Base-by-base conservation (phyloP, 1,284 basidiomycete genomes). In the Sparassis latifolia region DNA sequence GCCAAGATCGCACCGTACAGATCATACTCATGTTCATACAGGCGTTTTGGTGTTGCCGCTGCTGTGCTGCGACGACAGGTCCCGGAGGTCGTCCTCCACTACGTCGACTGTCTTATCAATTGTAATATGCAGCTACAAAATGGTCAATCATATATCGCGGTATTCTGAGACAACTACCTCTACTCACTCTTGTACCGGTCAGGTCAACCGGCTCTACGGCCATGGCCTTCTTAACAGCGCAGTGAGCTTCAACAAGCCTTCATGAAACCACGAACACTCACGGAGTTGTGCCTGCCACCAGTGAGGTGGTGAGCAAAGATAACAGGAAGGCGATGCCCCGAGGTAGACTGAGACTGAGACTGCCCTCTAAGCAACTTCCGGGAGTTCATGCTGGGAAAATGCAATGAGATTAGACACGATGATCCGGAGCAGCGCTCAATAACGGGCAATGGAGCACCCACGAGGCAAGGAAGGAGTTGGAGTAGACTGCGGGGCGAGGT, bases 21-120 rank as follows among this genome's bases (percentile, higher is more conserved):
- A 20, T 20, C 20, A 20, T 20, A 20, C 20, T 20, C 20, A 20
- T 20, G 20, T 20, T 20, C 20, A 20, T 20, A 20, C 20, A 20
- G 20, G 20, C 20, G 20, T 20, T 20, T 20, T 20, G 20, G 20
- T 20, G 20, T 20, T 20, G 20, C 20, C 20, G 20, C 20, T 20
- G 20, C 20, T 12, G 35, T 12, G 6, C 35, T 12, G 35, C 35
- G 35, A 37, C 35, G 35, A 37, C 35, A 37, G 35, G 5, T 42
- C 40, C 49, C 49, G 10, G 42, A 48, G 45, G 47, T 62, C 59
- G 51, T 62, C 62, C 20, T 55, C 46, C 32, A 55, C 57, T 49
- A 52, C 58, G 47, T 60, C 60, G 27, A 62, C 52, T 12, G 63
- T 62, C 54, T 63, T 58, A 55, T 65, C 59, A 33, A 65, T 60